phyloP scores from a whole-genome alignment of 164 flowering plant species.

The Kalanchoe fedtschenkoi region DNA sequence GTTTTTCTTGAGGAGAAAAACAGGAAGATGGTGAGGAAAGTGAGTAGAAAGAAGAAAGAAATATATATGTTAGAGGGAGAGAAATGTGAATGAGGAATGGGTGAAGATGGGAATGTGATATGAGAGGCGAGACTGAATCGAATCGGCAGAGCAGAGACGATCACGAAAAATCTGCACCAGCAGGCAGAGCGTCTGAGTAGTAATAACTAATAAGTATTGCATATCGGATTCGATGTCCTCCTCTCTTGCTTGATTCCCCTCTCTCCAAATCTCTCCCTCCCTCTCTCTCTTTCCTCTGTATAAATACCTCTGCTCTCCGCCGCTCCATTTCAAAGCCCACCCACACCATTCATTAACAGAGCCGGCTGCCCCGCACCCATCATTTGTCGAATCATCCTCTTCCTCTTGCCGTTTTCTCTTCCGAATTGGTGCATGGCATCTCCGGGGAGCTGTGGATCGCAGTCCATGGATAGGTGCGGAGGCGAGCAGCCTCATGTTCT shows the following conservation, averaged over 20 bases:
- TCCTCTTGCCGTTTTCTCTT: constrained; percentile 20
- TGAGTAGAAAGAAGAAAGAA: neutral
- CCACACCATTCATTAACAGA: too few species aligned
- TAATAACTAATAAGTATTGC: too few species aligned
- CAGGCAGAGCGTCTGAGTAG: too few species aligned
- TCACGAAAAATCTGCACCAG: constrained; percentile 53
- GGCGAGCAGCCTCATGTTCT: constrained; percentile 52
- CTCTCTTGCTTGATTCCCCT: constrained; percentile 6
- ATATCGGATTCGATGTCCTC: neutral
- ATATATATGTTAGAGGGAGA: neutral
- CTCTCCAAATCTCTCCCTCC: neutral
- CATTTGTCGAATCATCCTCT: too few species aligned
- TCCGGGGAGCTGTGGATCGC: neutral
- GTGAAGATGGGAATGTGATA: constrained; percentile 4
- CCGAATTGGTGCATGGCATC: constrained; percentile 7
- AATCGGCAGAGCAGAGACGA: constrained; percentile 23
- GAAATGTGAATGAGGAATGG: neutral
- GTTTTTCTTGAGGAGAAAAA: too few species aligned
- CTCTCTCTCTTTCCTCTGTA: too few species aligned
- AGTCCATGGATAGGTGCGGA: neutral
- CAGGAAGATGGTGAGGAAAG: too few species aligned
- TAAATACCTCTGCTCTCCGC: too few species aligned
- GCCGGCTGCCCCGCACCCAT: too few species aligned
- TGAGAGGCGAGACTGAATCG: too few species aligned
- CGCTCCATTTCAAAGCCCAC: too few species aligned